These are phyloP conservation scores for Coemansia sp. DNA, from an alignment of 192 early-diverging fungal genomes.

Conservation along the genomic window DNA sequence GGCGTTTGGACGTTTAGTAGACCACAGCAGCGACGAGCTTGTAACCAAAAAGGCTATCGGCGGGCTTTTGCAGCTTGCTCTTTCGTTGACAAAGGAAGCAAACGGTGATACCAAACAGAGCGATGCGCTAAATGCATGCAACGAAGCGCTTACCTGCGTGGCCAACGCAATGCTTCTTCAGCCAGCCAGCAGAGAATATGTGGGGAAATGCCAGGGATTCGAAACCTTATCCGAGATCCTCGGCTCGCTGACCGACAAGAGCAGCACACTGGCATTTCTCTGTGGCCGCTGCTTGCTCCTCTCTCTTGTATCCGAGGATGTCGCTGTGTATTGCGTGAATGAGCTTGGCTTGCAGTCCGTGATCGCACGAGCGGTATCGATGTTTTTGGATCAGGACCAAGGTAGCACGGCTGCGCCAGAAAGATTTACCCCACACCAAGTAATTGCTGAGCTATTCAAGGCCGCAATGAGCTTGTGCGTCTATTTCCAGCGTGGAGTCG, in stretches of 20 bases:
- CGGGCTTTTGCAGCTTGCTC: slow-evolving; percentile 27
- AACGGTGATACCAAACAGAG: not conserved
- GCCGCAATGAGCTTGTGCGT: slow-evolving; percentile 41
- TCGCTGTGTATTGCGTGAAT: slow-evolving; percentile 18
- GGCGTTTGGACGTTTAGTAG: slow-evolving; percentile 26
- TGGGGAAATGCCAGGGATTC: slow-evolving; percentile 14
- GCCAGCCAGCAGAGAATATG: slow-evolving; percentile 15
- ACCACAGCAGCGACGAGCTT: slow-evolving; percentile 19
- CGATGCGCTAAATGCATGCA: slow-evolving; percentile 15
- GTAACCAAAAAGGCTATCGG: slow-evolving; percentile 12
- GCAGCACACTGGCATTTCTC: slow-evolving; percentile 22
- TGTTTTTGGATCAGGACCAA: not conserved
- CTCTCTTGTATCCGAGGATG: slow-evolving; percentile 11
- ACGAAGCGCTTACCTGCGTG: slow-evolving; percentile 46
- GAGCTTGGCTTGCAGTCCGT: slow-evolving; percentile 16
- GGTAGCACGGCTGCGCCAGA: not conserved
- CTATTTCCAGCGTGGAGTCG: slow-evolving; percentile 14
- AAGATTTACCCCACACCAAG: slow-evolving; percentile 30
- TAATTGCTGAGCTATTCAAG: slow-evolving; percentile 39
- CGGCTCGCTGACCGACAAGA: not conserved
- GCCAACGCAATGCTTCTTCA: slow-evolving; percentile 47
- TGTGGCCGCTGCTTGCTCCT: slow-evolving; percentile 41
- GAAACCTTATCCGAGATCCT: slow-evolving; percentile 10
- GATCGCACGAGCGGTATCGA: slow-evolving; percentile 11
- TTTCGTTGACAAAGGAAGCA: not conserved